phyloP scores from a whole-genome alignment of 768 basidiomycete species.

The Trametes meyenii region DNA sequence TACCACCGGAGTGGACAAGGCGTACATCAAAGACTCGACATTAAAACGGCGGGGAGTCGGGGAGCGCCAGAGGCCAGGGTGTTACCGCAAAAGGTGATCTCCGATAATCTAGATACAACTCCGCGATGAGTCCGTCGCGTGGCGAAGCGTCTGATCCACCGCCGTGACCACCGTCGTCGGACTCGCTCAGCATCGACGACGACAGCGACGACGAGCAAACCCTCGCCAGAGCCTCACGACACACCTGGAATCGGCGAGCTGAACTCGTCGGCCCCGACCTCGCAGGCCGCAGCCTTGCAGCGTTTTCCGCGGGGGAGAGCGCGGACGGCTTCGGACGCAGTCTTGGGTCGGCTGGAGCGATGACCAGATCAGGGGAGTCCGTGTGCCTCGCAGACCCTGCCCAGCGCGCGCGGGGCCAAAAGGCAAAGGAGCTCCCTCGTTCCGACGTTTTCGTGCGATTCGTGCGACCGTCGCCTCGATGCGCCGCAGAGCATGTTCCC shows the following conservation, averaged over 20 bases:
- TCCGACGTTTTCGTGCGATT: constrained; percentile 22
- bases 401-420: constrained; percentile 5
- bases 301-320: background rate
- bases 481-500: background rate
- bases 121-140: background rate
- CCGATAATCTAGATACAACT: constrained; percentile 1
- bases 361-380: constrained; percentile 21
- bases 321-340: background rate
- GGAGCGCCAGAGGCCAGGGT: too few relatives aligned
- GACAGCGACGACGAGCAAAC: too few relatives aligned
- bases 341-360: background rate
- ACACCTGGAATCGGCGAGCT: too few relatives aligned
- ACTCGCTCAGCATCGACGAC: too few relatives aligned
- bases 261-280: too few relatives aligned
- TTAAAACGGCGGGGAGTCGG: too few relatives aligned
- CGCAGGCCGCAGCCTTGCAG: too few relatives aligned
- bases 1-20: too few relatives aligned
- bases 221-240: too few relatives aligned
- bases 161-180: background rate
- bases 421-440: constrained; percentile 3
- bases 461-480: constrained; percentile 6
- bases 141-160: background rate
- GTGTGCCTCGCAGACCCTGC: constrained; percentile 35
- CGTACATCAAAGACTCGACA: too few relatives aligned
- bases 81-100: background rate